Base-by-base conservation (phyloP, 2,329 filamentous ascomycete genomes). In the Leptoxyphium fumago region DNA sequence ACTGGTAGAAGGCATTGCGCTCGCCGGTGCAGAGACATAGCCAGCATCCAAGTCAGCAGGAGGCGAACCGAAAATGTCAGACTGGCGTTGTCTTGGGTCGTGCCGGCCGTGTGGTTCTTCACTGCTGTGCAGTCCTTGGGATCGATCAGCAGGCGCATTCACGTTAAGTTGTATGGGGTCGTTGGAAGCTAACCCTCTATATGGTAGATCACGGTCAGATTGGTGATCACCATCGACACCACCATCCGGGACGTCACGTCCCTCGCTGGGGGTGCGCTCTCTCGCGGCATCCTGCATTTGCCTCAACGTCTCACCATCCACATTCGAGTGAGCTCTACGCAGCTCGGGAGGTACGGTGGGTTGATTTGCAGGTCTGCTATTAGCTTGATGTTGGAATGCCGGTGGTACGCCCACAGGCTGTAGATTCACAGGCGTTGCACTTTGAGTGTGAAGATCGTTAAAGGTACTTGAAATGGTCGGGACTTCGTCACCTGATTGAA, bases 321-420 rank as follows among this genome's bases (percentile, higher is more conserved):
- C 79, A 17, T 86, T 80, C 52, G 82, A 87, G 53, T 86, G 91
- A 42, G 84, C 85, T 50, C 79, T 79, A 49, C 84, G 80, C 54
- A 89, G 70, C 57, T 91, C 84, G 11, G 82, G 76, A 28, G 85
- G 80, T 46, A 84, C 77, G 52, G 83, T 78, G 0, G 84, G 84
- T 48, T 77, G 77, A 46, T 74, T 78, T 1, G 71, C 69, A 5
- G 87, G 87, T 41, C 77, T 74, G 42, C 81, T 74, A 47, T 82
- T 77, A 10, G 87, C 77, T 32, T 74, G 72, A 61, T 94, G 85
- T 40, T 78, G 74, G 60, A 95, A 89, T 10, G 77, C 78, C 2
- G 89, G 89, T 1, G 89, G 88, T 5, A 72, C 69, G 5, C 75
- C 76, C 15, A 95, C 86, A 7, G 84, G 84, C 51, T 84, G 81